phyloP scores from a whole-genome alignment of 2,329 filamentous ascomycete genomes.

The Sclerotinia borealis region DNA sequence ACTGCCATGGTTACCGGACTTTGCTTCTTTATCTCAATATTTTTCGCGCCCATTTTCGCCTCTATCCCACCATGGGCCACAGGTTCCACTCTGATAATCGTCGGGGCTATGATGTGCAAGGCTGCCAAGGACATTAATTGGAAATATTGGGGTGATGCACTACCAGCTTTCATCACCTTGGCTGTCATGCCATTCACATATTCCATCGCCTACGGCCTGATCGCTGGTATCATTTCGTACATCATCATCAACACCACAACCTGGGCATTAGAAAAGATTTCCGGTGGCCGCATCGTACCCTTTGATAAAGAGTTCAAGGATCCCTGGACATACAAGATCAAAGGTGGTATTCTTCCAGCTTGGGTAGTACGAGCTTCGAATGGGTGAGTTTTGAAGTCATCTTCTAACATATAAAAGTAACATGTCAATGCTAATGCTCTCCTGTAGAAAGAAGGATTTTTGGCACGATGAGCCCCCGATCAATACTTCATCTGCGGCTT shows the following conservation, averaged over 20 bases:
- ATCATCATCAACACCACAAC: constrained; percentile 68
- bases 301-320: constrained; percentile 72
- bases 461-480: constrained; percentile 18
- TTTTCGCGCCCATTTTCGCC: constrained; percentile 87
- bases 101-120: constrained; percentile 78
- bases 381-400: neutral
- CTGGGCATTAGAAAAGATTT: constrained; percentile 61
- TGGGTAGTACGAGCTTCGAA: constrained; percentile 55
- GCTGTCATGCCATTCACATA: constrained; percentile 86
- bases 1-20: constrained; percentile 72
- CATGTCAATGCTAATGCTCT: constrained; percentile 28
- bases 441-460: constrained; percentile 36
- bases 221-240: constrained; percentile 71
- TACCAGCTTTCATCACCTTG: constrained; percentile 80
- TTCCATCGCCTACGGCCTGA: constrained; percentile 80
- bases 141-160: constrained; percentile 74
- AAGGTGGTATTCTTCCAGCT: constrained; percentile 66
- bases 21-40: constrained; percentile 80
- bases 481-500: neutral
- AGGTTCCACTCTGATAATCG: constrained; percentile 75
- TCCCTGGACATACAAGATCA: constrained; percentile 70
- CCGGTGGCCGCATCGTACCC: constrained; percentile 65
- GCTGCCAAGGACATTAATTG: constrained; percentile 81
- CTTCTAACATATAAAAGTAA: no score
- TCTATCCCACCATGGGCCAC: constrained; percentile 88